Evolutionary conservation across 495 filamentous ascomycete species (phyloP).

Genomic region (Penicillium macrosclerotiorum): DNA sequence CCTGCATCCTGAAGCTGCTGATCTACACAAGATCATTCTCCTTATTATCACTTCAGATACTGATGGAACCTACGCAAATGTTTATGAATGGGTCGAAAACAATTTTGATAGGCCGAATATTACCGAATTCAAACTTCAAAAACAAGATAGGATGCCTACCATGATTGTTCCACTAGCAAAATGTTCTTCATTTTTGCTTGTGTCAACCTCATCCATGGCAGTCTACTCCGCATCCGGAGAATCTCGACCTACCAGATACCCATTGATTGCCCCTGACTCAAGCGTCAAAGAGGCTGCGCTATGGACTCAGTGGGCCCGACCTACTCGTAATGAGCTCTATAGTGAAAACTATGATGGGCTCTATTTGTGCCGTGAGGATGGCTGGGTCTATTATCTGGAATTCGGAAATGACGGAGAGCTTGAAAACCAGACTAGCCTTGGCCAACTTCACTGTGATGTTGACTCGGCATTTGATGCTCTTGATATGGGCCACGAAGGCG

Average conservation of each 20-base stretch:
- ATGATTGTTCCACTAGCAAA: constrained; percentile 68
- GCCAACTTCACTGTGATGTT: constrained; percentile 43
- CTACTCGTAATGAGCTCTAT: constrained; percentile 58
- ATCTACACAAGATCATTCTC: constrained; percentile 68
- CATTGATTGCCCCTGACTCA: constrained; percentile 26
- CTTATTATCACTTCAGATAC: constrained; percentile 65
- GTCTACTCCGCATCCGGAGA: constrained; percentile 51
- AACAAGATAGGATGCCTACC: constrained; percentile 60
- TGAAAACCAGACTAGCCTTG: constrained; percentile 35
- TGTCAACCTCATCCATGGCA: constrained; percentile 57
- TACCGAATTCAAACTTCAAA: constrained; percentile 50
- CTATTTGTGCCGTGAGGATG: constrained; percentile 79
- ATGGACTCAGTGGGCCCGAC: constrained; percentile 70
- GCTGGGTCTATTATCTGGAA: constrained; percentile 66
- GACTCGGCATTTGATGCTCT: constrained; percentile 47
- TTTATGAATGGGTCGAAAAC: constrained; percentile 72
- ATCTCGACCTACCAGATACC: constrained; percentile 40
- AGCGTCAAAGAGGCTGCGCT: constrained; percentile 31
- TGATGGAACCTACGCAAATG: constrained; percentile 58
- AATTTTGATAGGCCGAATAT: constrained; percentile 40
- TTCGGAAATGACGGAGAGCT: constrained; percentile 49
- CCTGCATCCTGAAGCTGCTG: constrained; percentile 62
- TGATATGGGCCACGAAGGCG: constrained; percentile 50
- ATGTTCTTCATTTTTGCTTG: constrained; percentile 60
- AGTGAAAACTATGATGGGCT: constrained; percentile 64